Base-by-base conservation (phyloP, 257 asterid genomes). In the Salvia rosmarinus region DNA sequence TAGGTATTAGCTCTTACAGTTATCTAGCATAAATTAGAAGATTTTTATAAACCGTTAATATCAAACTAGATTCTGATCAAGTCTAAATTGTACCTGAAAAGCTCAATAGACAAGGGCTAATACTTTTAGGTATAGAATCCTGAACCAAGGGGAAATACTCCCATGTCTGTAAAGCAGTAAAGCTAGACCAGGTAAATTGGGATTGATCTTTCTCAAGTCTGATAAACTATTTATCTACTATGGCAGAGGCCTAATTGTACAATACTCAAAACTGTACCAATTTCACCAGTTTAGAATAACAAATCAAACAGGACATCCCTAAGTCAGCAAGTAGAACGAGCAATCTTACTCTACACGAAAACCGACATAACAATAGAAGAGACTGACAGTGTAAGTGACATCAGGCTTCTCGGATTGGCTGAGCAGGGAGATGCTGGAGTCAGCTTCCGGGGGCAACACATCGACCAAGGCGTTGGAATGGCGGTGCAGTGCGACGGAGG, bases 351-450 rank as follows among this genome's bases (percentile, higher is more conserved):
- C n/a, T 37, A 66, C 34, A 25, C n/a, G 56, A 46, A 44, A 14
- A 13, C 3, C 47, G 34, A n/a, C 25, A 57, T 16, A 47, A 57
- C 16, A 62, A 32, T 12, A 70, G 71, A 69, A 54, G 57, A 0
- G 8, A 78, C 95, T 75, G 34, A 88, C 97, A 73, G 60, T 84
- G 62, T 90, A 90, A 50, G 90, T 67, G 71, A 88, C 96, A 62
- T 90, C 96, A 35, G 95, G 96, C 83, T 86, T 90, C 82, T 90
- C 95, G 2, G 96, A 79, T 71, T 88, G 96, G 72, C 90, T 88
- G n/a, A 90, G 88, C 25, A 90, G 76, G 39, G 97, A 90, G 52
- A 90, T 90, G 68, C 96, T 85, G 8, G 96, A 90, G 69, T 90
- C 96, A 1, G 96, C 96, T 70, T 90, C 96, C 0, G 95, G 96